Evolutionary conservation across 192 early-diverging fungal genomes (phyloP), one percentile per base, ranked within the genome.

Genomic region (Physocladia obscura): DNA sequence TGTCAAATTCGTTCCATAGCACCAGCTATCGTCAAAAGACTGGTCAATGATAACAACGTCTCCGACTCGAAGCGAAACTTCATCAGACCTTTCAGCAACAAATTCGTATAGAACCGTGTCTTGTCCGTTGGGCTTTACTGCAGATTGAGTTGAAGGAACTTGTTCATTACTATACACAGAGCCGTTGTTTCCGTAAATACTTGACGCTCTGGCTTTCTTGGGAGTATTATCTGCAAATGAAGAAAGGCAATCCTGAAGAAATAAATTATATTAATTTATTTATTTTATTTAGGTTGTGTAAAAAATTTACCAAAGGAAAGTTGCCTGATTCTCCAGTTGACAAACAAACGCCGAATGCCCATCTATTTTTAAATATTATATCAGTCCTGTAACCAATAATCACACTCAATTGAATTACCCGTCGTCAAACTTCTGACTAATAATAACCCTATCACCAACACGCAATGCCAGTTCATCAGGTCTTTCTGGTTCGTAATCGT

Each of bases 21-120:
- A 27, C 57, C 57, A 59, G 0, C 57, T 34, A 37, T 59, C 57
- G 39, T 83, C 81, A 62, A 81, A 84, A 36, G 61, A 60, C 49
- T 71, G 55, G 38, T 77, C 71, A 26, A 84, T 67, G 19, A 76
- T 61, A 21, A 84, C 74, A n/a, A 51, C 50, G 57, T 83, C 83
- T 34, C 79, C 79, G 34, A 62, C 1, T 19, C 44, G 61, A 1
- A 62, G 44, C 6, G 40, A 8, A 13, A 62, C 8, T 48, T 62
- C 61, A 49, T 62, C 61, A 4, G n/a, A 27, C 8, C 29, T 40
- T 24, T 62, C 61, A 62, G 61, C 39, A 1, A 19, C n/a, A 29
- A 48, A 62, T 11, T 13, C 40, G 44, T n/a, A 62, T 1, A 62
- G 22, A 1, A 62, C 61, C 30, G 39, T 30, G 19, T 30, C 40